Percentiles rank a stretch among this genome's conserved stretches.
These are phyloP conservation scores for Vitis vinifera DNA, from an alignment of 164 flowering plant genomes.

Conservation along the genomic window DNA sequence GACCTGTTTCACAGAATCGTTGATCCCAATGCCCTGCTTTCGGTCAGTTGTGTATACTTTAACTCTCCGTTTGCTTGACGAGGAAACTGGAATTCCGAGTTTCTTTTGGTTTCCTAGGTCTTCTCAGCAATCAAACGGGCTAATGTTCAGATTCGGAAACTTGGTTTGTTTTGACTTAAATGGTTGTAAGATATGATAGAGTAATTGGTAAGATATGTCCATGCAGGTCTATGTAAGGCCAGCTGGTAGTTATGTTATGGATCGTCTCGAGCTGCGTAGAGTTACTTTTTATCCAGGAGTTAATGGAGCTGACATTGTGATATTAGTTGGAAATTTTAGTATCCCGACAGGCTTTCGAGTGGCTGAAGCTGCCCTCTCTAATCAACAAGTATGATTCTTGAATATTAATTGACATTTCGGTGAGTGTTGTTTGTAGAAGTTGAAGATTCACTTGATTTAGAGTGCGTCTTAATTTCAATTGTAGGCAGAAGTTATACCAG, in stretches of 20 bases:
- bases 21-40: conserved; percentile 56
- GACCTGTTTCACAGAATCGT: conserved; percentile 74
- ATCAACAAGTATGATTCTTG: conserved; percentile 49
- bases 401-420: not conserved
- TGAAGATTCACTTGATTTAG: not conserved
- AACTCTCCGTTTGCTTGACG: not conserved
- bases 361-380: conserved; percentile 82
- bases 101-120: not conserved
- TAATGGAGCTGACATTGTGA: conserved; percentile 52
- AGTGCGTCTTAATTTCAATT: conserved; percentile 9
- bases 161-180: too few relatives aligned
- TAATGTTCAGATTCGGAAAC: too few relatives aligned
- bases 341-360: conserved; percentile 77
- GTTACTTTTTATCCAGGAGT: conserved; percentile 51
- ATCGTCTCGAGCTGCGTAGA: conserved; percentile 77
- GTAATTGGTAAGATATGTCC: not conserved
- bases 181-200: too few relatives aligned
- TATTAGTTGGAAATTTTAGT: conserved; percentile 67
- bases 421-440: not conserved
- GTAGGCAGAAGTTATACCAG: conserved; percentile 69
- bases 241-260: conserved; percentile 96
- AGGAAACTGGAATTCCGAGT: not conserved
- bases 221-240: conserved; percentile 89
- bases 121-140: not conserved
- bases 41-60: conserved; percentile 40